Evolutionary conservation across 768 basidiomycete genomes (phyloP).

Genomic region (Russula vinacea): DNA sequence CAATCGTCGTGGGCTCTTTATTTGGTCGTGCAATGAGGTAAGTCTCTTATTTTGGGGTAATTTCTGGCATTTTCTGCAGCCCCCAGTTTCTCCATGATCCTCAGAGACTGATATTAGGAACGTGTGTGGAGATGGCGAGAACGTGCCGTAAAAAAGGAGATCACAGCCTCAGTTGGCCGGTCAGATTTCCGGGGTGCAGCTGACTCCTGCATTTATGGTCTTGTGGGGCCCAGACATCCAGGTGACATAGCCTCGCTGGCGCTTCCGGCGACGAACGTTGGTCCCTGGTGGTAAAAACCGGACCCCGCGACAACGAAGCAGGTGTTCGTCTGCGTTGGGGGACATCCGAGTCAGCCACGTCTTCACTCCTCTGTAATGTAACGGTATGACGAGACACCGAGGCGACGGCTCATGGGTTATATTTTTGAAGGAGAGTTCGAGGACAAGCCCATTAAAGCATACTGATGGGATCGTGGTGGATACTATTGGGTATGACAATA

Average conservation of each 20-base stretch:
- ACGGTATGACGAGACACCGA: not conserved
- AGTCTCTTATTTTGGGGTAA: not conserved
- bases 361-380: too few species aligned
- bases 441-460: not conserved
- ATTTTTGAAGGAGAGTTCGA: not conserved
- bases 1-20: conserved; percentile 17
- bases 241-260: conserved; percentile 14
- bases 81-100: not conserved
- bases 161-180: conserved; percentile 17
- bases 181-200: conserved; percentile 14
- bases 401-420: not conserved
- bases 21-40: conserved; percentile 25
- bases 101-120: conserved; percentile 22
- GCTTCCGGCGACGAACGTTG: conserved; percentile 22
- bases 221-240: conserved; percentile 17
- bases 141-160: not conserved
- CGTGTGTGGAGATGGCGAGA: conserved; percentile 18
- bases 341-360: conserved; percentile 8
- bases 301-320: conserved; percentile 12
- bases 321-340: conserved; percentile 16
- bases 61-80: too few species aligned
- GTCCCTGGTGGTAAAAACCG: conserved; percentile 1
- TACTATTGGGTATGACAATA: conserved; percentile 2
- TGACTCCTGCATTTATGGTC: conserved; percentile 22
- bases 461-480: conserved; percentile 5